Percentiles rank a stretch among this genome's conserved stretches.
Conservation (phyloP, 1,284 basidiomycete genomes). For the Microbotryum lychnidis-dioicae region DNA sequence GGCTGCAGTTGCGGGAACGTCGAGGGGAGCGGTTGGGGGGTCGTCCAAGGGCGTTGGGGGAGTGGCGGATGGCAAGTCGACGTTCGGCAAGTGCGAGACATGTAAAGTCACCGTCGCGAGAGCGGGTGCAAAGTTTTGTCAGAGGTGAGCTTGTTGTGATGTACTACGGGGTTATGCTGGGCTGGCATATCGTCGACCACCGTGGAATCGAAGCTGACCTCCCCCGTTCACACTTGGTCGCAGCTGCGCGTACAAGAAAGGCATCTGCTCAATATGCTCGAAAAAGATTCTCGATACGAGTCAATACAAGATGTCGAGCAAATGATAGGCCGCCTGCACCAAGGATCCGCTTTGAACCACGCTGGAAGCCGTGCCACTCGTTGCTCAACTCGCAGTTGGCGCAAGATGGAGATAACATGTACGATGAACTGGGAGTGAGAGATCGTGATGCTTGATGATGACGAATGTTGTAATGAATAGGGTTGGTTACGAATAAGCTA, state of each 20-base stretch:
- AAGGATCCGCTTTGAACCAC: no score
- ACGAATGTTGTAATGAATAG: no score
- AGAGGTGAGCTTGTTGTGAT: constrained; percentile 48
- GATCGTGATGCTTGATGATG: no score
- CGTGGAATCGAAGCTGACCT: background rate
- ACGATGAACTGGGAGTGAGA: no score
- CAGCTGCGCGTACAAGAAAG: constrained; percentile 79
- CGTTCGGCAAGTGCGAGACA: constrained; percentile 73
- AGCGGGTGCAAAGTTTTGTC: constrained; percentile 75
- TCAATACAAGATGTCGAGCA: constrained; percentile 71
- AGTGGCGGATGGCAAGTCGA: constrained; percentile 48
- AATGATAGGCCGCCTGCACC: constrained; percentile 43
- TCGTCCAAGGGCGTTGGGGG: background rate
- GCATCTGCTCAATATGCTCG: constrained; percentile 66
- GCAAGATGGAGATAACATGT: no score
- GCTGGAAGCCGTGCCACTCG: no score
- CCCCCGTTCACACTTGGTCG: no score
- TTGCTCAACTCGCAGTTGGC: no score
- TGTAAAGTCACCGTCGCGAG: constrained; percentile 70
- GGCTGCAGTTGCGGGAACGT: constrained; percentile 1
- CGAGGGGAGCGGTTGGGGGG: constrained; percentile 2
- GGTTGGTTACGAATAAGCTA: no score
- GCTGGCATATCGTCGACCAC: background rate
- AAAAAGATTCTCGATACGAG: constrained; percentile 70
- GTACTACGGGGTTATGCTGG: background rate